phyloP scores from a whole-genome alignment of 306 rosid species.

The Vigna hirtella region DNA sequence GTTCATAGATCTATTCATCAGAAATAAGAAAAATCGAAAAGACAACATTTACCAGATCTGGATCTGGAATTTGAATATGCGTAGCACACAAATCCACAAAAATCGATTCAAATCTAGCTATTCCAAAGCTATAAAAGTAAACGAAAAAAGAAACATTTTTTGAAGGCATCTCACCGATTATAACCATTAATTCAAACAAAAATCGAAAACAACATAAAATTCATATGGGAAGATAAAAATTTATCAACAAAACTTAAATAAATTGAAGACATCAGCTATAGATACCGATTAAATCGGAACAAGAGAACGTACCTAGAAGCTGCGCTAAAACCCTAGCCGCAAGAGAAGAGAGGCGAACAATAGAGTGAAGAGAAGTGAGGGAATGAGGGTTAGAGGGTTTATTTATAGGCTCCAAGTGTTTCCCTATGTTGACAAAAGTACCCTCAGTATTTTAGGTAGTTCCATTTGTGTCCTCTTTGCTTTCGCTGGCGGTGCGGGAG shows the following conservation, averaged over 20 bases:
- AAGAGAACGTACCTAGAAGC: not conserved
- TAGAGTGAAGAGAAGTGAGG: not conserved
- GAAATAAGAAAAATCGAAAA: not conserved
- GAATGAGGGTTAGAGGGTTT: not conserved
- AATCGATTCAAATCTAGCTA: too few species aligned
- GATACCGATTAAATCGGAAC: not conserved
- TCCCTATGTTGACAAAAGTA: not conserved
- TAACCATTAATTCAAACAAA: not conserved
- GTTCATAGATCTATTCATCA: not conserved
- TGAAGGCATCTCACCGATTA: not conserved
- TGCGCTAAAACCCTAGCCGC: slow-evolving; percentile 43
- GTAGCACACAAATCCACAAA: not conserved
- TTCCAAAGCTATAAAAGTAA: not conserved
- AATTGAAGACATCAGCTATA: not conserved
- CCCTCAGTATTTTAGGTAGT: not conserved
- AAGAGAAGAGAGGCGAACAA: not conserved
- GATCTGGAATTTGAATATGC: not conserved
- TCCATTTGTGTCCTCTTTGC: not conserved
- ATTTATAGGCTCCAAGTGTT: not conserved
- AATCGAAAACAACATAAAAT: not conserved
- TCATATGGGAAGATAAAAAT: too few species aligned
- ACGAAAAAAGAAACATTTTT: too few species aligned
- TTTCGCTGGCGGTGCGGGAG: not conserved
- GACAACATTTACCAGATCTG: not conserved
- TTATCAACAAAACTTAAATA: not conserved